Base-by-base conservation (phyloP, 495 filamentous ascomycete species). In the Talaromyces adpressus region DNA sequence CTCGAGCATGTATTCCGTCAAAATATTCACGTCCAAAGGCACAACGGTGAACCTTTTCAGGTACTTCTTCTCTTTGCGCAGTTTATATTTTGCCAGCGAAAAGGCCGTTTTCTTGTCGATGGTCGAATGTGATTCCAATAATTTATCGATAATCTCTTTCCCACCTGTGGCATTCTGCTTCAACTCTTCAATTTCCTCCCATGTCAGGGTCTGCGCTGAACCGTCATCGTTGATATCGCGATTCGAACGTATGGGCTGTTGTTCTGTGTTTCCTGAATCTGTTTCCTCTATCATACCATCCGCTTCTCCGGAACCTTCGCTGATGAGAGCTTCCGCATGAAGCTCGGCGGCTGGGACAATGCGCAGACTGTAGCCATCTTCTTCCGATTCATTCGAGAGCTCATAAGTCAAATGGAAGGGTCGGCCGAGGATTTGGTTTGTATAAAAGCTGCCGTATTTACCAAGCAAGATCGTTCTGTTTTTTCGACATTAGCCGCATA, bases 21-120 rank as follows among this genome's bases (percentile, higher is more conserved):
- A 78, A 51, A 81, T 77, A 6, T 86, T 81, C 32, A 96, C 87
- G 64, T 96, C 92, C 70, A 98, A 68, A 0, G 91, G 93, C 27
- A 93, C 75, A 0, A 93, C 83, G 1, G 89, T 92, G 65, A 98
- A 97, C 20, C 92, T 79, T 64, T 87, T 85, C 64, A 97, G 83
- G 70, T 95, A 98, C 77, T 98, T 98, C 72, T 87, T 93, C 47
- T 88, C 87, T 79, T 98, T 98, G 22, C 94, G 83, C 16, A 98
- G 77, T 54, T 92, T 95, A 70, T 98, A 98, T 72, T 98, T 98
- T 23, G 93, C 92, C 20, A 97, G 77, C 6, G 90, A 91, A 73
- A 96, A 98, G 2, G 88, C 83, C 0, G 94, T 97, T 79, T 98
- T 98, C 78, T 98, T 89, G 65, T 95, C 92, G 29, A 98, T 77